These are phyloP conservation scores for Pseudotsuga menziesii DNA, from an alignment of 75 land plant genomes.

Conservation along the genomic window DNA sequence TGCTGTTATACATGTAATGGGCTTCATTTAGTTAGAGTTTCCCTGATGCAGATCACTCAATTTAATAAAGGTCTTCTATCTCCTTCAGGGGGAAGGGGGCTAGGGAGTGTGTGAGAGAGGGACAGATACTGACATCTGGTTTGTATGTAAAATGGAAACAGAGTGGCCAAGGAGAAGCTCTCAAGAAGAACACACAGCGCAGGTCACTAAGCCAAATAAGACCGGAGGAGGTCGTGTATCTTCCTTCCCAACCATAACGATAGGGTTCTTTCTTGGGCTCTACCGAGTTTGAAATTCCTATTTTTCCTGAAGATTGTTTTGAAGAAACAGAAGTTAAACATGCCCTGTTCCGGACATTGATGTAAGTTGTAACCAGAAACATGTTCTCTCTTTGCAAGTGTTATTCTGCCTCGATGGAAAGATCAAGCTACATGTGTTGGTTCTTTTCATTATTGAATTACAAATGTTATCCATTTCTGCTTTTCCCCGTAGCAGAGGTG, in stretches of 20 bases:
- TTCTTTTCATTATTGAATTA: background rate
- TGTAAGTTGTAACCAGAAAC: no score
- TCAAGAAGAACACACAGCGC: conserved; percentile 4
- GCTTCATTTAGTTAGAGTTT: no score
- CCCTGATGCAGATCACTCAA: no score
- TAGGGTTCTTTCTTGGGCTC: background rate
- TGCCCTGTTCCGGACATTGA: background rate
- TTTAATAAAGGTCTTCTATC: no score
- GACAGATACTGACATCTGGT: background rate
- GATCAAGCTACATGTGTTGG: background rate
- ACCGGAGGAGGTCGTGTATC: conserved; percentile 1
- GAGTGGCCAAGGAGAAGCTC: conserved; percentile 1
- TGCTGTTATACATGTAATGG: no score
- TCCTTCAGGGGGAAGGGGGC: no score
- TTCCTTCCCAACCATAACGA: background rate
- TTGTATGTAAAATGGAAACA: background rate
- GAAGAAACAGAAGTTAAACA: background rate
- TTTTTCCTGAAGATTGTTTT: background rate
- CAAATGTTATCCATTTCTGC: background rate
- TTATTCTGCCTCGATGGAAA: background rate
- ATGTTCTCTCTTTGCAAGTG: background rate
- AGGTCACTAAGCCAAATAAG: background rate
- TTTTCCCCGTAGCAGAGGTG: background rate
- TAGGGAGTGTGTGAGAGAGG: no score
- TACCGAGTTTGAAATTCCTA: background rate